phyloP scores from a whole-genome alignment of 208 protist species.

The Leishmania arabica region DNA sequence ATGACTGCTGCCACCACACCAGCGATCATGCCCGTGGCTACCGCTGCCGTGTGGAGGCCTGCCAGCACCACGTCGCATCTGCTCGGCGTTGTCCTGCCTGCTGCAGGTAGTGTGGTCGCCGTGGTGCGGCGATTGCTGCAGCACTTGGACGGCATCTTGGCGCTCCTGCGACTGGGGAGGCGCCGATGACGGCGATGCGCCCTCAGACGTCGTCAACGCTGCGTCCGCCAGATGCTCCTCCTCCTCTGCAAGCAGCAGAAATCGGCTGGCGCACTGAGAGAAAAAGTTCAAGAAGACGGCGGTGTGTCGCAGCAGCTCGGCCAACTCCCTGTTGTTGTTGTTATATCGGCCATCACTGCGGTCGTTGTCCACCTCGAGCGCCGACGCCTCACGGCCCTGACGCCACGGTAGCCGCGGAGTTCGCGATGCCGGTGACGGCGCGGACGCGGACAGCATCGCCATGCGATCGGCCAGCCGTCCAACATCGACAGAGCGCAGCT shows the following conservation, averaged over 20 bases:
- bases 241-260: constrained; percentile 15
- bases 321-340: neutral
- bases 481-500: constrained; percentile 42
- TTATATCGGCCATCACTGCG: neutral
- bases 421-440: neutral
- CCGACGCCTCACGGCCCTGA: neutral
- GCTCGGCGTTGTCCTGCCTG: neutral
- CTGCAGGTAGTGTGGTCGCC: too few relatives aligned
- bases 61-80: neutral
- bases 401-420: constrained; percentile 23
- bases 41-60: neutral
- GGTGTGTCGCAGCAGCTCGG: constrained; percentile 24
- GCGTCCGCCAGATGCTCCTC: neutral
- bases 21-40: neutral
- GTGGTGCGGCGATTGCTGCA: neutral
- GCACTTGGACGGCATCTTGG: neutral
- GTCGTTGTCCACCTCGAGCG: neutral
- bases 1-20: neutral
- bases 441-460: constrained; percentile 6
- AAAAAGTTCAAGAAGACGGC: constrained; percentile 26
- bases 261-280: constrained; percentile 19
- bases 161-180: neutral
- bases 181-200: neutral
- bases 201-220: neutral
- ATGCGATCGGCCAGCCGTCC: constrained; percentile 23